Base-by-base conservation (phyloP, 768 basidiomycete genomes). In the Lepiota subincarnata region DNA sequence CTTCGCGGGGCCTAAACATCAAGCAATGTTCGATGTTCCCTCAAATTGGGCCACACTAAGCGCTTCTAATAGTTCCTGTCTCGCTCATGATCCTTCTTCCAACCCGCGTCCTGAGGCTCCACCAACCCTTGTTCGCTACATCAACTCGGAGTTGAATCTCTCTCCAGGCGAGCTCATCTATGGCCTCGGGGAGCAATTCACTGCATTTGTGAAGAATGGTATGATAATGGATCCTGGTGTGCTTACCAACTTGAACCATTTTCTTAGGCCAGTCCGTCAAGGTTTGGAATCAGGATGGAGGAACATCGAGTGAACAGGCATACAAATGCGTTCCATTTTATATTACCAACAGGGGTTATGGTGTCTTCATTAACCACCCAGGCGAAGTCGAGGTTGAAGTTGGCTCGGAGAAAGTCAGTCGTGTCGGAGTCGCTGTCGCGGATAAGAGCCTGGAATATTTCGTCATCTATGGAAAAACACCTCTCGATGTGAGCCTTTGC, bases 351-450 rank as follows among this genome's bases (percentile, higher is more conserved):
- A 72, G 81, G 43, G 81, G 82, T 53, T 89, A 89, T 56, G 88
- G 86, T 31, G 77, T 89, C 12, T 89, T 89, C 63, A 80, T 90
- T 62, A 86, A 88, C 66, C 80, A 87, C 59, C 76, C 85, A 0
- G 87, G 85, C 8, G 87, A 88, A 60, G 85, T 89, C 20, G 86
- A 88, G 61, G 77, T 88, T 37, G 87, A 89, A 62, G 80, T 88
- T 3, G 80, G 81, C 11, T 81, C 82, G 58, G 83, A 86, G 66
- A 81, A 81, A 67, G 81, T 84, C 59, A 75, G 74, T 64, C 72
- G 85, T 41, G 83, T 85, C 3, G 86, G 84, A 1, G 71, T 82
- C 26, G 82, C 81, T 46, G 80, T 87, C 36, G 80, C 79, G 8
- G 84, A 79, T 18, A 82, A 77, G 55, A 74, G 72, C 42, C 64